Evolutionary conservation across 2,329 filamentous ascomycete genomes (phyloP), one percentile per base, ranked within the genome.

Genomic region (Trichophyton mentagrophytes): DNA sequence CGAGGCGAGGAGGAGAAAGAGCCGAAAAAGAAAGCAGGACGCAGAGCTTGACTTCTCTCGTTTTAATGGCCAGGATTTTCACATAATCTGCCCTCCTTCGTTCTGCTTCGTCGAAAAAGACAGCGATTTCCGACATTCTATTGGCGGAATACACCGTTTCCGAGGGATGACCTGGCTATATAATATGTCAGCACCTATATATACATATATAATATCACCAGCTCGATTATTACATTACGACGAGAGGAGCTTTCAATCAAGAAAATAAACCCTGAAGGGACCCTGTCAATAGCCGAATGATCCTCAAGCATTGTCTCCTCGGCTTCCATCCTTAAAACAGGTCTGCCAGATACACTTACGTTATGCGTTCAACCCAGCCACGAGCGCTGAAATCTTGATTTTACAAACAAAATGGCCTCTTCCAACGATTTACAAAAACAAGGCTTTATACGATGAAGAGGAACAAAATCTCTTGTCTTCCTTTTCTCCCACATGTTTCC

Each of bases 221-320:
- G 11, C 11, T 42, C 13, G 38, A 42, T 30, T 42, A 42, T 42
- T 42, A 30, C 27, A 42, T 42, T 42, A n/a, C 38, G 15, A n/a
- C 3, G 5, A n/a, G 38, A 20, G 3, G 17, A 22, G 17, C 25
- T 47, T 47, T 51, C 46, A 25, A 11, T 51, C 46, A 27, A 30
- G 11, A 51, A 22, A 51, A 22, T 20, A 20, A 47, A 47, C 44
- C 44, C 44, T 47, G 44, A 47, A 51, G 11, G 7, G 22, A 55
- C 51, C 51, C 30, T 55, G 51, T n/a, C 51, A 55, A 55, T 55
- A 55, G 51, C 51, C 51, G 51, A 55, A 55, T 17, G 51, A 55
- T 55, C 27, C 27, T 36, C 51, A 27, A 30, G 27, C 22, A 53
- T 53, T 7, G 22, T 27, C 22, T 30, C 3, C 13, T 7, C 11